A percentile compares a stretch with the other conserved stretches of the same genome.
These are phyloP conservation scores for Aspergillus tamarii DNA, from an alignment of 2,329 filamentous ascomycete genomes.

Conservation along the genomic window DNA sequence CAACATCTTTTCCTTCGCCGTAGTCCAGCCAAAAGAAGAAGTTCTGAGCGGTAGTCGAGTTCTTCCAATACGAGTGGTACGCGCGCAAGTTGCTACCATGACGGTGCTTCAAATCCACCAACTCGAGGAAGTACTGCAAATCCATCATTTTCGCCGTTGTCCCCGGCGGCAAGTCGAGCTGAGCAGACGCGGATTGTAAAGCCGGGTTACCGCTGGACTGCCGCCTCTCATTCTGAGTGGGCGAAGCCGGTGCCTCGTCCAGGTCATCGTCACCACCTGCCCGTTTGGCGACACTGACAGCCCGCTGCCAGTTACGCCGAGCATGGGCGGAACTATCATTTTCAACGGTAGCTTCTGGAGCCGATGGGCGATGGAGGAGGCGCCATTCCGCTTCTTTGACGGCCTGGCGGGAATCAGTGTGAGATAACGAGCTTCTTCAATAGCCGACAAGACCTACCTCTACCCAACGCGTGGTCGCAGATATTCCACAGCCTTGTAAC, in stretches of 20 bases:
- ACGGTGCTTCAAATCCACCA: slow-evolving; percentile 84
- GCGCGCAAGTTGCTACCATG: slow-evolving; percentile 80
- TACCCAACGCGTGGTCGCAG: slow-evolving; percentile 58
- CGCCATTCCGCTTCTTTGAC: slow-evolving; percentile 61
- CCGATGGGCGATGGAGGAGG: slow-evolving; percentile 47
- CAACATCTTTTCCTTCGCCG: slow-evolving; percentile 72
- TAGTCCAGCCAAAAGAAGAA: slow-evolving; percentile 95
- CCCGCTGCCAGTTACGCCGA: slow-evolving; percentile 74
- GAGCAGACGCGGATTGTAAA: slow-evolving; percentile 22
- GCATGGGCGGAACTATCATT: slow-evolving; percentile 48
- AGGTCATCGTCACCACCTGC: slow-evolving; percentile 68
- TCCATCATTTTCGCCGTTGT: slow-evolving; percentile 79
- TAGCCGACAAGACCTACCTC: neutral
- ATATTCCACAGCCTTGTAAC: slow-evolving; percentile 68
- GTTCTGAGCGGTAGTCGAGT: slow-evolving; percentile 74
- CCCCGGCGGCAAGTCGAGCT: slow-evolving; percentile 57
- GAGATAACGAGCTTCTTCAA: neutral
- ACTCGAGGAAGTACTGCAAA: slow-evolving; percentile 80
- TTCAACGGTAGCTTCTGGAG: slow-evolving; percentile 11
- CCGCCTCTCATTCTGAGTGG: slow-evolving; percentile 31
- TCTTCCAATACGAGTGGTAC: slow-evolving; percentile 86
- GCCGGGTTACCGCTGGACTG: neutral
- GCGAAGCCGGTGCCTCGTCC: slow-evolving; percentile 21
- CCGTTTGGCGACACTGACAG: slow-evolving; percentile 68
- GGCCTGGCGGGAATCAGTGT: slow-evolving; percentile 38